Evolutionary conservation across 1,284 basidiomycete genomes (phyloP).

Genomic region (Volvariella volvacea): DNA sequence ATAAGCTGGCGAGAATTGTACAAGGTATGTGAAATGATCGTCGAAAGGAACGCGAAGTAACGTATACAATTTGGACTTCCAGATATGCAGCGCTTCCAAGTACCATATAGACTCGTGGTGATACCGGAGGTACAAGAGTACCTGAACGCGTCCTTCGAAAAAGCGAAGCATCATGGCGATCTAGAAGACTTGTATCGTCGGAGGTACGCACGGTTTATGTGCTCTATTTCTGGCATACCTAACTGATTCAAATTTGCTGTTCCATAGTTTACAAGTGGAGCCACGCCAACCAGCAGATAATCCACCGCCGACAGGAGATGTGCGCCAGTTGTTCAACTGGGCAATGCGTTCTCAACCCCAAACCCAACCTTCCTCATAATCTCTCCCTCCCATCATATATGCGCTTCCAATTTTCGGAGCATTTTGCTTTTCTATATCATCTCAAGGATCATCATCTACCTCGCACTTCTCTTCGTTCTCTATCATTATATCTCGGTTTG

Average conservation of each 20-base stretch:
- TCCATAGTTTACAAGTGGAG: slow-evolving; percentile 64
- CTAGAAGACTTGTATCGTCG: slow-evolving; percentile 76
- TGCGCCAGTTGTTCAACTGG: slow-evolving; percentile 74
- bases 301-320: slow-evolving; percentile 50
- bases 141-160: slow-evolving; percentile 65
- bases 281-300: slow-evolving; percentile 71
- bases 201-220: slow-evolving; percentile 48
- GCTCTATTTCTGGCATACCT: slow-evolving; percentile 4
- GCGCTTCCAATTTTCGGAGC: slow-evolving; percentile 8
- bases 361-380: slow-evolving; percentile 20
- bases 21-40: slow-evolving; percentile 60
- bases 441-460: slow-evolving; percentile 5
- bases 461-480: slow-evolving; percentile 2
- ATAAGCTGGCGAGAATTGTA: slow-evolving; percentile 84
- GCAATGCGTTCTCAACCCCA: slow-evolving; percentile 46
- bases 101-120: slow-evolving; percentile 74
- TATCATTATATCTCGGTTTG: slow-evolving; percentile 8
- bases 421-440: slow-evolving; percentile 16
- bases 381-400: slow-evolving; percentile 2
- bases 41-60: too few species aligned
- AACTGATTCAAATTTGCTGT: slow-evolving; percentile 6
- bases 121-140: slow-evolving; percentile 83
- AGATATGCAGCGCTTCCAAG: slow-evolving; percentile 95
- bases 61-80: too few species aligned
- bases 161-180: slow-evolving; percentile 66